Evolutionary conservation across 1,284 basidiomycete genomes (phyloP), one percentile per base, ranked within the genome.

Genomic region (Tilletia walkeri): DNA sequence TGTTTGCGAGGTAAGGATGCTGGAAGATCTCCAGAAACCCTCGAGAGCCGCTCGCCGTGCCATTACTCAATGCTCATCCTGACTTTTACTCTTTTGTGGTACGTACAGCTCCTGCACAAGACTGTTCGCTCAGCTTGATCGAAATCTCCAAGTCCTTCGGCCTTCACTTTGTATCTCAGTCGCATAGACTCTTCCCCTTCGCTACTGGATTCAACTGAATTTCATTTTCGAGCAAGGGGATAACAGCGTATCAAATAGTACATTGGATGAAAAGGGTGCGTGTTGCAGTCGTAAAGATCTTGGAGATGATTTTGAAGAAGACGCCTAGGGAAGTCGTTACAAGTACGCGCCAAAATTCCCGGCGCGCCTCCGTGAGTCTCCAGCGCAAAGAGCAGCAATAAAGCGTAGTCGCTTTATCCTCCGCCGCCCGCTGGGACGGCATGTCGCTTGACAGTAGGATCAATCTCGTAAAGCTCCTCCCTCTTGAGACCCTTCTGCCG

Each of bases 401-500:
- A 30, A 45, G 41, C 41, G 41, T 45, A 7, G 41, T 45, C 16
- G 18, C 50, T 2, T 41, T 20, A 63, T 10, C 30, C 59, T 16
- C 30, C 59, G 39, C 59, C 59, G 36, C 59, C 59, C 14, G 36
- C 12, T 3, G 59, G 59, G 3, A 63, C 36, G n/a, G 36, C 59
- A 20, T 63, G 59, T 4, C 59, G 59, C 59, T 63, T 63, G 59
- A 63, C 34, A 16, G 59, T 36, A 20, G 59, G 59, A 20, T 63
- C 59, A 3, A 63, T 39, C 30, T 63, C 30, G 41, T 69, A 69
- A 7, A 73, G 70, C 30, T 59, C 65, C 24, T 71, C 65, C 59
- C 69, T 69, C 38, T 53, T 61, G 7, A 66, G 66, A 18, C 50
- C 45, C 56, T 70, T 71, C 36, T 71, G 45, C 48, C 68, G 63